Evolutionary conservation across 2,329 filamentous ascomycete species (phyloP), one percentile per base, ranked within the genome.

Genomic region (Trichoderma hamatum): DNA sequence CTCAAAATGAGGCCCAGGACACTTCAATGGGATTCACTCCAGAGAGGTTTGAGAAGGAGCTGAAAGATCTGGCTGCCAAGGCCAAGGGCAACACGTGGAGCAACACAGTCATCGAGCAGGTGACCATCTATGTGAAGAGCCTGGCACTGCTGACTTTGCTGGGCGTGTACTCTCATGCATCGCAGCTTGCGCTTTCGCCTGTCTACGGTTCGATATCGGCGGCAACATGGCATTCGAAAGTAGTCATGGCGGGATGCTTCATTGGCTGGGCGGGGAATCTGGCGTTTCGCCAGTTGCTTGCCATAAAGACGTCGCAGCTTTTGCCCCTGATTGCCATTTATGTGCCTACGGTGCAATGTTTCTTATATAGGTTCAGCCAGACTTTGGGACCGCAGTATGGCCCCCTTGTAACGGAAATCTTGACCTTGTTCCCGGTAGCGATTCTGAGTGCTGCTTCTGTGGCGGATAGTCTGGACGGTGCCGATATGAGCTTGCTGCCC

Each of bases 181-280:
- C 92, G 0, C 88, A 93, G 76, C 84, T 94, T 71, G 90, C 88
- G 49, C 84, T 98, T 39, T 92, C 93, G 24, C 96, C 96, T 2
- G 91, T 96, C 13, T 98, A 96, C 79, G 96, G 96, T 64, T 89
- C 90, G 19, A 92, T 97, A 46, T 92, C 95, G 1, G 84, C 93
- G 0, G 86, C 88, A 1, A 83, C 90, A 72, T 91, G 90, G 78
- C 95, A 97, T 78, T 81, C 84, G 63, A 86, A 87, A 76, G 85
- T 89, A 70, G 82, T 93, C 71, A 89, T 89, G 73, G 82, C 86
- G 3, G 89, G 88, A 32, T 88, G 89, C 70, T 90, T 94, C 71
- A 78, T 89, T 19, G 93, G 93, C 39, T 92, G 92, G 86, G 85
- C 92, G 10, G 84, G 86, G 30, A 92, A 92, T 76, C 77, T 90